Base-by-base conservation (phyloP, 2,329 filamentous ascomycete genomes). In the Cladosporium sp. region DNA sequence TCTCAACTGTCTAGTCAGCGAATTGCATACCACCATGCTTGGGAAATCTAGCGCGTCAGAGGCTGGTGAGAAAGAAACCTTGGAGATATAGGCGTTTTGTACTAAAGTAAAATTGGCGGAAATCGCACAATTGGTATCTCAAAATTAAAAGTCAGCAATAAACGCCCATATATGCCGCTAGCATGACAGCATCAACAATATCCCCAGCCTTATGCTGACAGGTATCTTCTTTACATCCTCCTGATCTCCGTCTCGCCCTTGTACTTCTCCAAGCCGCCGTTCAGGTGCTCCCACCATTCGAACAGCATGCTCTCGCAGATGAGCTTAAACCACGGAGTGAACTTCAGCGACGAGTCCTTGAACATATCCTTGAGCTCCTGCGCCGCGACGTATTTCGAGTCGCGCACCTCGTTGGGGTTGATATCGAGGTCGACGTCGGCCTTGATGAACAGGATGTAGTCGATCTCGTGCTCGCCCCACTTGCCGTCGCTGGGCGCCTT, bases 391-490 rank as follows among this genome's bases (percentile, higher is more conserved):
- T 95, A 98, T 69, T 84, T 80, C 18, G 86, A 88, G 59, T 87
- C 92, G 65, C 84, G 83, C 44, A 90, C 91, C 74, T 98, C 93
- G 72, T 98, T 98, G 59, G 79, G 77, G 74, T 91, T 98, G 64
- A 83, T 72, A 54, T 88, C 71, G 46, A 95, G 75, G 63, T 95
- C 87, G 54, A 97, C 92, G 58, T 95, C 86, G 54, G 89, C 87
- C 76, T 95, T 88, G 77, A 97, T 96, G 75, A 98, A 97, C 52
- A 98, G 83, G 61, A 98, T 98, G 72, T 98, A 98, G 72, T 98
- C 93, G 68, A 98, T 91, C 77, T 98, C 93, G 69, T 98, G 93
- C 76, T 98, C 93, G 62, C 93, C 93, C 93, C 93, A 98, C 75
- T 95, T 92, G 53, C 93, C 93, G 66, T 97, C 87, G 69, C 91